phyloP scores from a whole-genome alignment of 306 rosid species.

The Rosa chinensis region DNA sequence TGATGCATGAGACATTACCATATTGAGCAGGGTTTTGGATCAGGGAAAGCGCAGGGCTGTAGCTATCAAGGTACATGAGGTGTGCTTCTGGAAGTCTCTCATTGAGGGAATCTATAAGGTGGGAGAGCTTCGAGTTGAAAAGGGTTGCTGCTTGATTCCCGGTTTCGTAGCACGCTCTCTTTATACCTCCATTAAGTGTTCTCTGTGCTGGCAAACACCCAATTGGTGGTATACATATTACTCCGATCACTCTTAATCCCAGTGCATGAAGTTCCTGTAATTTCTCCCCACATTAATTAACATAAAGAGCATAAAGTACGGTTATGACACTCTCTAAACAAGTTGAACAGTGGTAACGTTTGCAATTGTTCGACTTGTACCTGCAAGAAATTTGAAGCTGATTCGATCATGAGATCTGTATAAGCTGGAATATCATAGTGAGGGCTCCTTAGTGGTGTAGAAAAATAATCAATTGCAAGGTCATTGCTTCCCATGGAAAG shows the following conservation, averaged over 20 bases:
- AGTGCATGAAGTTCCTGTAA: slow-evolving; percentile 51
- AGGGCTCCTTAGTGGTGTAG: slow-evolving; percentile 34
- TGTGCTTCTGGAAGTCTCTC: slow-evolving; percentile 42
- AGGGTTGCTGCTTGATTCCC: slow-evolving; percentile 51
- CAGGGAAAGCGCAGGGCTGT: slow-evolving; percentile 30
- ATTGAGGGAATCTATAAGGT: slow-evolving; percentile 32
- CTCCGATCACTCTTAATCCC: slow-evolving; percentile 67
- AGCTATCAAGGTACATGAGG: slow-evolving; percentile 60
- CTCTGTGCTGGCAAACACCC: slow-evolving; percentile 75
- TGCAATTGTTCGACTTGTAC: slow-evolving; percentile 18
- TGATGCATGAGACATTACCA: slow-evolving; percentile 36
- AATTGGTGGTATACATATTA: slow-evolving; percentile 41
- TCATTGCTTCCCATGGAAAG: slow-evolving; percentile 62
- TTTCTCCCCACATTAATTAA: neutral
- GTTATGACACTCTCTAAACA: neutral
- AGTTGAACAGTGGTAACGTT: neutral
- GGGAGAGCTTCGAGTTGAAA: slow-evolving; percentile 62
- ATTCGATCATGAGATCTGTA: slow-evolving; percentile 51
- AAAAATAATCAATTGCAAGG: slow-evolving; percentile 50
- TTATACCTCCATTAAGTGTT: slow-evolving; percentile 45
- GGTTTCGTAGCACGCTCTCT: slow-evolving; percentile 38
- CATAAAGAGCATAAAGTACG: neutral
- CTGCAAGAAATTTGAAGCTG: slow-evolving; percentile 52
- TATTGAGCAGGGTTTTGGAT: slow-evolving; percentile 46
- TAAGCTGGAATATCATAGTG: slow-evolving; percentile 48